A percentile compares a stretch with the other conserved stretches of the same genome.
Conservation (phyloP, 345 rosid species). For the Anacardium occidentale region DNA sequence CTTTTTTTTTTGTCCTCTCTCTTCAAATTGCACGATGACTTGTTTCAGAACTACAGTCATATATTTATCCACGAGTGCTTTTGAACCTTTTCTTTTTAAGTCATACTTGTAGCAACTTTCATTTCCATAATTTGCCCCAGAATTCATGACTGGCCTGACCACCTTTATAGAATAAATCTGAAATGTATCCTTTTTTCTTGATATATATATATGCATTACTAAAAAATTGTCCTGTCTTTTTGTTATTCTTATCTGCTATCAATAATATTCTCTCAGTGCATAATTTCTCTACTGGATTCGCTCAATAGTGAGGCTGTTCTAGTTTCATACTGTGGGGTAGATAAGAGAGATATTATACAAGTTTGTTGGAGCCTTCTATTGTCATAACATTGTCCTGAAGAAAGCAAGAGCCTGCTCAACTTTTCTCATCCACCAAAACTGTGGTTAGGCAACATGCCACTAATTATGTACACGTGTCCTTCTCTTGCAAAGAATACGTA, state of each 20-base stretch:
- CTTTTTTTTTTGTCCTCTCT: too few species aligned
- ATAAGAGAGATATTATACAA: slow-evolving; percentile 10
- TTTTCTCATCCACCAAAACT: background rate
- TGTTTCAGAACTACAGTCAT: too few species aligned
- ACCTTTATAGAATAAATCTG: slow-evolving; percentile 12
- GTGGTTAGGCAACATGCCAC: background rate
- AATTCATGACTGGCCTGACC: background rate
- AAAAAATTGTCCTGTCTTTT: background rate
- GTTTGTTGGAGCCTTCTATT: slow-evolving; percentile 3
- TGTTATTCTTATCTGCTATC: slow-evolving; percentile 23
- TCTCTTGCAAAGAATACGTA: background rate
- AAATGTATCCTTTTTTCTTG: slow-evolving; percentile 10
- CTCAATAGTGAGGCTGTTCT: background rate
- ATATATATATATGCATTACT: background rate
- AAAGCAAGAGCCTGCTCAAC: background rate
- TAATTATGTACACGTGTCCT: background rate
- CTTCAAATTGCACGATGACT: too few species aligned
- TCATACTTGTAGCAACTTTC: slow-evolving; percentile 14
- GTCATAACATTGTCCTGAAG: background rate
- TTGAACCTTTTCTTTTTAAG: background rate
- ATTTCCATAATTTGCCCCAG: background rate
- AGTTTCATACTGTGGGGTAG: slow-evolving; percentile 12
- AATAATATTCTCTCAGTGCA: slow-evolving; percentile 1
- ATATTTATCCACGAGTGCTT: too few species aligned
- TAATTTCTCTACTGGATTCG: slow-evolving; percentile 3